These are phyloP conservation scores for Baorangia bicolor DNA, from an alignment of 768 basidiomycete genomes.

Conservation along the genomic window DNA sequence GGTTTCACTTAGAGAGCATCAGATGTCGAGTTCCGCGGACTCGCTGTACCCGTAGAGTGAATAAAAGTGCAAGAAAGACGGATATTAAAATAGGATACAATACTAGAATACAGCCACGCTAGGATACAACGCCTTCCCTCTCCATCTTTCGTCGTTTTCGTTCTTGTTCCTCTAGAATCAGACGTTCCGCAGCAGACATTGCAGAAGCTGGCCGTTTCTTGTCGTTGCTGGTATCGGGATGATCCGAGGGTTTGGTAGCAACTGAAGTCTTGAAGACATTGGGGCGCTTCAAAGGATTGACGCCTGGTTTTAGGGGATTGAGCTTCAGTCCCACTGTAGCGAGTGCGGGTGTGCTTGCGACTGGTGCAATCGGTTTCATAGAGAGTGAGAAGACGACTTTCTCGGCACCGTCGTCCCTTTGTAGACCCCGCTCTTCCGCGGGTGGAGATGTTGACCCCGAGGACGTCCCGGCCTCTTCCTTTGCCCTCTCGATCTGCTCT, in stretches of 20 bases:
- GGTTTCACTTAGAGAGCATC: not conserved
- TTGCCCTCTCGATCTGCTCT: constrained; percentile 92
- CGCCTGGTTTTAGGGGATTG: constrained; percentile 44
- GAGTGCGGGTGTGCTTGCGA: constrained; percentile 32
- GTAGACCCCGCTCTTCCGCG: constrained; percentile 54
- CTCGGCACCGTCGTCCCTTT: constrained; percentile 68
- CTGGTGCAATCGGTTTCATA: constrained; percentile 45
- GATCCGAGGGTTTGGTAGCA: constrained; percentile 31
- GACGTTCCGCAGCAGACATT: constrained; percentile 79
- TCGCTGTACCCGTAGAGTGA: not conserved
- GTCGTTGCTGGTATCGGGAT: constrained; percentile 39
- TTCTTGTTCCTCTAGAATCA: constrained; percentile 91
- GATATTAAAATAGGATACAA: constrained; percentile 11
- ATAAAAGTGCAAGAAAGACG: not conserved
- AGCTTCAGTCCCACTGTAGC: constrained; percentile 50
- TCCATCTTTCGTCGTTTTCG: constrained; percentile 82
- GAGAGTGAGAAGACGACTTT: constrained; percentile 77
- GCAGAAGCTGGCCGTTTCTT: constrained; percentile 62
- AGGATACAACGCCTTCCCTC: constrained; percentile 32
- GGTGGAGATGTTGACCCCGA: constrained; percentile 37
- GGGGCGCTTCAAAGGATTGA: constrained; percentile 68
- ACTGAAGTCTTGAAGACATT: constrained; percentile 67
- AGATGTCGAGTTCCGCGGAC: too few species aligned
- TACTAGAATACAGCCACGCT: constrained; percentile 1
- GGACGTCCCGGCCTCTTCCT: constrained; percentile 38